Percentiles rank a stretch among this genome's conserved stretches.
These are phyloP conservation scores for Lipomyces spencermartinsiae DNA, from an alignment of 805 yeast genomes.

Conservation along the genomic window DNA sequence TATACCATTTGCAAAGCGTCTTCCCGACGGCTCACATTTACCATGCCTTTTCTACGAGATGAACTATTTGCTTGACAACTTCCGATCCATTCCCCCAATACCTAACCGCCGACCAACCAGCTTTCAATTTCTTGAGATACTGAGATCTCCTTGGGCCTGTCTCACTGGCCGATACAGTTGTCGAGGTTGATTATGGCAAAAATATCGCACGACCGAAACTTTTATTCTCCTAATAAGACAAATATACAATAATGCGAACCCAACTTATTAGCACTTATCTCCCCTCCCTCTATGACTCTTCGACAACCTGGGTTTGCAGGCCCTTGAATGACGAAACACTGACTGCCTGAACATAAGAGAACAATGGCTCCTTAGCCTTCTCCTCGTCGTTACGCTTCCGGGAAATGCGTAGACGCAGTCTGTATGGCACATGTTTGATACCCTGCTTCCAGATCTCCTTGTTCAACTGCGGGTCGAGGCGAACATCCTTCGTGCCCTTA, in stretches of 20 bases:
- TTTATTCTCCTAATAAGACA: not conserved
- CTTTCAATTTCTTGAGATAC: no score
- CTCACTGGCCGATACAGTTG: no score
- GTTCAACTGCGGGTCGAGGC: slow-evolving; percentile 98
- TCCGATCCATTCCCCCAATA: not conserved
- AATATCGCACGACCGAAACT: not conserved
- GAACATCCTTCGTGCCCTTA: slow-evolving; percentile 92
- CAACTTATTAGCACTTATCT: not conserved
- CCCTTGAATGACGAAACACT: slow-evolving; percentile 94
- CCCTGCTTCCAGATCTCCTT: slow-evolving; percentile 99
- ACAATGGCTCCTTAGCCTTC: slow-evolving; percentile 96
- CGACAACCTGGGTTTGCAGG: slow-evolving; percentile 96
- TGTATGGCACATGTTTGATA: slow-evolving; percentile 98
- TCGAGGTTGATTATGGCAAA: no score
- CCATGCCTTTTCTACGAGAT: not conserved
- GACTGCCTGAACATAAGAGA: slow-evolving; percentile 98
- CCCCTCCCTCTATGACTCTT: slow-evolving; percentile 50
- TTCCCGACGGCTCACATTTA: no score
- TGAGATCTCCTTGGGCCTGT: no score
- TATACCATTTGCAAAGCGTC: no score
- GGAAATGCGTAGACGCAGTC: slow-evolving; percentile 98
- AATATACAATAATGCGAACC: not conserved
- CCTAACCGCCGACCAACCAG: not conserved
- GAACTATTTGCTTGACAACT: not conserved
- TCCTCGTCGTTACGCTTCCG: slow-evolving; percentile 99